These are phyloP conservation scores for Aureobasidium sp. DNA, from an alignment of 2,329 filamentous ascomycete genomes.

Conservation along the genomic window DNA sequence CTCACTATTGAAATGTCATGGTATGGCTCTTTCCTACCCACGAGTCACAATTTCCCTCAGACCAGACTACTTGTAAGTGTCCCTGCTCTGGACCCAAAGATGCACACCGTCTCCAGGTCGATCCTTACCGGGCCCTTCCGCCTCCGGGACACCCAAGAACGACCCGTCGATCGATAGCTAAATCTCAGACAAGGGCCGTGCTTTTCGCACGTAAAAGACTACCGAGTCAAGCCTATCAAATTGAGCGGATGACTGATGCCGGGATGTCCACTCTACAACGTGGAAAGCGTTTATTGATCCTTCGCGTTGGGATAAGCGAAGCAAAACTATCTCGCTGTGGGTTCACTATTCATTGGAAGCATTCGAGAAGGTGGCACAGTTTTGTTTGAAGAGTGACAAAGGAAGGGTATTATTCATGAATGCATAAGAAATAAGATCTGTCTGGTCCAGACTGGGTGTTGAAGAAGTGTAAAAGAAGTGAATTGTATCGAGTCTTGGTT, in stretches of 20 bases:
- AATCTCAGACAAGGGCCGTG: not conserved
- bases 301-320: not conserved
- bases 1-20: not conserved
- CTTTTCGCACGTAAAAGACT: not conserved
- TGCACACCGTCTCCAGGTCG: not conserved
- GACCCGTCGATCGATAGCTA: slow-evolving; percentile 1
- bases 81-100: not conserved
- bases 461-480: not conserved
- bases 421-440: not conserved
- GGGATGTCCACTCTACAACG: not conserved
- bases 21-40: no score
- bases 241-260: no score
- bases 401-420: slow-evolving; percentile 1
- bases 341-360: not conserved
- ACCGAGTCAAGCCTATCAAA: no score
- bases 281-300: slow-evolving; percentile 1
- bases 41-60: no score
- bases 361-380: not conserved
- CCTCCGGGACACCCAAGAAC: not conserved
- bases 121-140: not conserved
- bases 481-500: not conserved
- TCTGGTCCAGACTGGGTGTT: not conserved
- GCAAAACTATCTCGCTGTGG: not conserved
- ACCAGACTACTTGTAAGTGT: not conserved
- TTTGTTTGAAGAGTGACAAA: not conserved